Conservation (phyloP, 179 eudicot genomes). For the Beta macrorhiza region DNA sequence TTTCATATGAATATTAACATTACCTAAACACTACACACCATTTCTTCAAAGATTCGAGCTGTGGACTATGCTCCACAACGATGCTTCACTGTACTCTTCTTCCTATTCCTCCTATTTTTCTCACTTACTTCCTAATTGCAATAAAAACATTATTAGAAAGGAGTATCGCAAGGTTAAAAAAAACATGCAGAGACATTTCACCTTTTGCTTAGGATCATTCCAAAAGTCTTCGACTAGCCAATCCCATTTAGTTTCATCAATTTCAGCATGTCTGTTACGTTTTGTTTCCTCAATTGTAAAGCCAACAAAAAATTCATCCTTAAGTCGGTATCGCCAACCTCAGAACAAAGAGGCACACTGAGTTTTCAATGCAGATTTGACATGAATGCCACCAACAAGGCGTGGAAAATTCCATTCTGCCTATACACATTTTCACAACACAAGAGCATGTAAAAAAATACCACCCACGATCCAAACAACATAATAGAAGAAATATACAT, state of each 20-base stretch:
- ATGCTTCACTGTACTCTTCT: too few relatives aligned
- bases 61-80: too few relatives aligned
- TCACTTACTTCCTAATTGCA: too few relatives aligned
- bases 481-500: background rate
- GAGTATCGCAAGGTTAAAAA: too few relatives aligned
- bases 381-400: background rate
- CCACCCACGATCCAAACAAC: background rate
- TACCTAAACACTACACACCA: too few relatives aligned
- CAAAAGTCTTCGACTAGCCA: background rate
- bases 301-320: background rate
- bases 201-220: background rate
- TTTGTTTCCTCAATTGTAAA: background rate
- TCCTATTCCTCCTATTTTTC: too few relatives aligned
- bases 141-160: too few relatives aligned
- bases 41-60: too few relatives aligned
- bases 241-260: background rate
- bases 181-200: background rate
- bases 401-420: background rate
- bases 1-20: too few relatives aligned
- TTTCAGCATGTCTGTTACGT: background rate
- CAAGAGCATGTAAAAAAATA: background rate
- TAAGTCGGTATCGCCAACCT: background rate
- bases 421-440: too few relatives aligned
- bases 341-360: background rate
- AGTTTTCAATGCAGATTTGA: background rate